Percentiles rank a stretch among this genome's conserved stretches.
These are phyloP conservation scores for Podila clonocystis DNA, from an alignment of 192 early-diverging fungal genomes.

Conservation along the genomic window DNA sequence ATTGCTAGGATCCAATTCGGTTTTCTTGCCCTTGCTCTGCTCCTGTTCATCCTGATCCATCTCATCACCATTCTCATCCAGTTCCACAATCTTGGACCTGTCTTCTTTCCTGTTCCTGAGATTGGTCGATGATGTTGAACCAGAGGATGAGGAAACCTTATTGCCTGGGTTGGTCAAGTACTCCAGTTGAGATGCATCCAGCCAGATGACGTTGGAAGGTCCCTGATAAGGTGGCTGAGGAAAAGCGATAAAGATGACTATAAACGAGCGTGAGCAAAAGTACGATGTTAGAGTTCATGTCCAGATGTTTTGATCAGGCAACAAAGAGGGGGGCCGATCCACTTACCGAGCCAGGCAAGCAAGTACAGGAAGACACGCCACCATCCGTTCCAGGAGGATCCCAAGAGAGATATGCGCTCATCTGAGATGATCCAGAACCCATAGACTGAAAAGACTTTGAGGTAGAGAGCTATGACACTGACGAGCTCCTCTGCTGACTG, in stretches of 20 bases:
- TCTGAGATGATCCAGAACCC: constrained; percentile 41
- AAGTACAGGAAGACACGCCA: constrained; percentile 51
- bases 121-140: constrained; percentile 13
- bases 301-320: neutral
- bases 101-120: constrained; percentile 9
- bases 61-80: constrained; percentile 28
- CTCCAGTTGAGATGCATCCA: constrained; percentile 48
- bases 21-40: neutral
- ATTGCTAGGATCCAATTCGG: constrained; percentile 26
- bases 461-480: constrained; percentile 56
- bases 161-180: constrained; percentile 22
- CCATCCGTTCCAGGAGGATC: constrained; percentile 30
- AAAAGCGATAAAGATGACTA: constrained; percentile 50
- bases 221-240: constrained; percentile 66
- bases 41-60: constrained; percentile 9
- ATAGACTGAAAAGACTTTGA: constrained; percentile 54
- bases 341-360: constrained; percentile 53
- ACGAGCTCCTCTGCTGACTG: constrained; percentile 60
- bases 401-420: constrained; percentile 5
- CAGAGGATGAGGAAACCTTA: constrained; percentile 8
- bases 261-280: constrained; percentile 7
- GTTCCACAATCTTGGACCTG: constrained; percentile 41
- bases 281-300: neutral
- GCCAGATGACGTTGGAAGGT: constrained; percentile 54
- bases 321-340: neutral